Evolutionary conservation across 2,329 filamentous ascomycete genomes (phyloP).

Genomic region (Venturiaceae sp.): DNA sequence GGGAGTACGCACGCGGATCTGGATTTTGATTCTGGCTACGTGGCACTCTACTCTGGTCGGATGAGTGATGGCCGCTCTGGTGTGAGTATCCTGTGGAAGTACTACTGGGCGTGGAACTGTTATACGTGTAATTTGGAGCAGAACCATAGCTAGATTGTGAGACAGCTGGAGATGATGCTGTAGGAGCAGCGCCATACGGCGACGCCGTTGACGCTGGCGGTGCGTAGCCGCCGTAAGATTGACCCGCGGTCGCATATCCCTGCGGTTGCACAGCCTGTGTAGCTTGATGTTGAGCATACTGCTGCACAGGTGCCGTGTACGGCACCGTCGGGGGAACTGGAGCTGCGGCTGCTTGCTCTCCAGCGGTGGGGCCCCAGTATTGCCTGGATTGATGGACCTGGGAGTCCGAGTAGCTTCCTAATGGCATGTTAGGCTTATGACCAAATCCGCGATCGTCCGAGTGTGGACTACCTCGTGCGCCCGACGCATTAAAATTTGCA

Average conservation of each 20-base stretch:
- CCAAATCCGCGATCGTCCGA: slow-evolving; percentile 22
- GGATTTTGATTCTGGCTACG: neutral
- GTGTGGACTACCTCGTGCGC: slow-evolving; percentile 37
- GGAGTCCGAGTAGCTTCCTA: slow-evolving; percentile 35
- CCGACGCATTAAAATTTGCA: slow-evolving; percentile 28
- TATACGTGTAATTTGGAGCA: neutral
- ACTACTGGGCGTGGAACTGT: neutral
- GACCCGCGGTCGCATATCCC: no score
- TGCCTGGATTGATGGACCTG: slow-evolving; percentile 32
- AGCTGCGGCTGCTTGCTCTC: neutral
- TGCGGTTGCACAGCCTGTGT: no score
- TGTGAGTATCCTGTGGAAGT: neutral
- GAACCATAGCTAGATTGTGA: neutral
- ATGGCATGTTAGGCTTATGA: slow-evolving; percentile 33
- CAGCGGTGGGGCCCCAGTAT: slow-evolving; percentile 24
- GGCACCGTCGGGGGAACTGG: neutral
- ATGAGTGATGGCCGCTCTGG: neutral
- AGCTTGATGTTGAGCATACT: neutral
- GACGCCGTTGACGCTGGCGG: no score
- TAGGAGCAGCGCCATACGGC: no score
- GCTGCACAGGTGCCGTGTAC: slow-evolving; percentile 14
- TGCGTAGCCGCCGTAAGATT: no score
- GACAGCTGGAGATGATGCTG: neutral
- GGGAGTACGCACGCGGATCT: neutral
- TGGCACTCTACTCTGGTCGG: neutral